Evolutionary conservation across 192 early-diverging fungal species (phyloP).

Genomic region (Coemansia sp.): DNA sequence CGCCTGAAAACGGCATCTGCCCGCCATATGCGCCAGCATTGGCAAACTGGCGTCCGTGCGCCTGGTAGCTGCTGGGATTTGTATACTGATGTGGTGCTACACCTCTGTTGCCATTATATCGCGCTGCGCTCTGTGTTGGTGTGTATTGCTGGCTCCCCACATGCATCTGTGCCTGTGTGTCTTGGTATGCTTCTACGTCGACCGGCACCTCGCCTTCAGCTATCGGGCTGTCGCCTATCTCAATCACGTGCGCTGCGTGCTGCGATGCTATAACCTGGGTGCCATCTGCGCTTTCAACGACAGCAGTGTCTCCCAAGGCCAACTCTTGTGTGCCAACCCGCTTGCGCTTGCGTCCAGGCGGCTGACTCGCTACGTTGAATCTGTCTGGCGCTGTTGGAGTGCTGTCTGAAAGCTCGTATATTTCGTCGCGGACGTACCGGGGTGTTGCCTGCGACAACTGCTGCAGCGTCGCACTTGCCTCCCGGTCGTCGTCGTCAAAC

Average conservation of each 20-base stretch:
- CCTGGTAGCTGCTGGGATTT: slow-evolving; percentile 5
- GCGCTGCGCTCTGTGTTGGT: background rate
- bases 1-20: background rate
- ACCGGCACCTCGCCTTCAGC: background rate
- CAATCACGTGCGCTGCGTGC: slow-evolving; percentile 2
- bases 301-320: background rate
- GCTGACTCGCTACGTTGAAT: slow-evolving; percentile 17
- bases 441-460: background rate
- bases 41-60: background rate
- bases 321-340: slow-evolving; percentile 2
- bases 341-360: slow-evolving; percentile 23
- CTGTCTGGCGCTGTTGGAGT: background rate
- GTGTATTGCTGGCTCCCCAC: background rate
- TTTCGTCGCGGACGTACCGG: background rate
- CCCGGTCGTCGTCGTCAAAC: slow-evolving; percentile 29
- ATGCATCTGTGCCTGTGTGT: background rate
- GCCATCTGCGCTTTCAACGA: background rate
- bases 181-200: slow-evolving; percentile 6
- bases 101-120: too few species aligned
- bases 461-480: background rate
- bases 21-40: background rate
- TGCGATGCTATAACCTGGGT: background rate
- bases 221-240: slow-evolving; percentile 6
- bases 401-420: background rate
- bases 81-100: too few species aligned